Conservation (phyloP, 2,329 filamentous ascomycete species). For the Penicillium sp. region DNA sequence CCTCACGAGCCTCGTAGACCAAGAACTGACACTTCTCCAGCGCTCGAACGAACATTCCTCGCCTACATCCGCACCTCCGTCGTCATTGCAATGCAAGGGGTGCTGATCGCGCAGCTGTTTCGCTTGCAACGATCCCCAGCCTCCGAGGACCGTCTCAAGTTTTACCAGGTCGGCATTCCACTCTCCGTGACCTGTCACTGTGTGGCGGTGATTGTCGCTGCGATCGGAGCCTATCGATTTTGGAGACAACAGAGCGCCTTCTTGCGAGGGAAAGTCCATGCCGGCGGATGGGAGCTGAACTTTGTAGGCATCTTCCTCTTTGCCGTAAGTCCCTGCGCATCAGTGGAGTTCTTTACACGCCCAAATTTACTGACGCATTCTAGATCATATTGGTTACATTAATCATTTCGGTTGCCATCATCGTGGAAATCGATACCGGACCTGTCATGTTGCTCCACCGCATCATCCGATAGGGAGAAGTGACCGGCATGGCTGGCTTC, state of each 20-base stretch:
- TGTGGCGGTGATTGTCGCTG: conserved; percentile 51
- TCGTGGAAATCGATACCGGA: conserved; percentile 15
- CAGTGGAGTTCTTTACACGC: neutral
- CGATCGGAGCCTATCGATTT: conserved; percentile 58
- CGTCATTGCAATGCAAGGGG: conserved; percentile 64
- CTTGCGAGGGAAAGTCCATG: conserved; percentile 55
- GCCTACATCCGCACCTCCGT: conserved; percentile 70
- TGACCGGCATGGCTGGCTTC: no score
- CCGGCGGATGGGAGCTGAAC: conserved; percentile 59
- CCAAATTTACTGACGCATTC: conserved; percentile 2
- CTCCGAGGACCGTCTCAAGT: conserved; percentile 53
- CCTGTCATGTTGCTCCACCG: neutral
- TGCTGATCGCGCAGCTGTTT: conserved; percentile 66
- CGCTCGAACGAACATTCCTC: conserved; percentile 71
- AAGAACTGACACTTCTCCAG: conserved; percentile 40
- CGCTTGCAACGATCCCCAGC: conserved; percentile 47
- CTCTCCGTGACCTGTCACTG: conserved; percentile 50
- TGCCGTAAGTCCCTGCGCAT: conserved; percentile 45
- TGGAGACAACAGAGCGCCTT: conserved; percentile 62
- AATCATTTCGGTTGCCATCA: conserved; percentile 18
- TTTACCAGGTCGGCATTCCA: conserved; percentile 60
- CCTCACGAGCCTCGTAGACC: neutral
- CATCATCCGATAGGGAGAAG: no score
- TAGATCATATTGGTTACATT: conserved; percentile 21
- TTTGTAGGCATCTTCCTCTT: conserved; percentile 47